Percentiles rank a stretch among this genome's conserved stretches.
These are phyloP conservation scores for Botrytis fragariae DNA, from an alignment of 2,329 filamentous ascomycete species.

Conservation along the genomic window DNA sequence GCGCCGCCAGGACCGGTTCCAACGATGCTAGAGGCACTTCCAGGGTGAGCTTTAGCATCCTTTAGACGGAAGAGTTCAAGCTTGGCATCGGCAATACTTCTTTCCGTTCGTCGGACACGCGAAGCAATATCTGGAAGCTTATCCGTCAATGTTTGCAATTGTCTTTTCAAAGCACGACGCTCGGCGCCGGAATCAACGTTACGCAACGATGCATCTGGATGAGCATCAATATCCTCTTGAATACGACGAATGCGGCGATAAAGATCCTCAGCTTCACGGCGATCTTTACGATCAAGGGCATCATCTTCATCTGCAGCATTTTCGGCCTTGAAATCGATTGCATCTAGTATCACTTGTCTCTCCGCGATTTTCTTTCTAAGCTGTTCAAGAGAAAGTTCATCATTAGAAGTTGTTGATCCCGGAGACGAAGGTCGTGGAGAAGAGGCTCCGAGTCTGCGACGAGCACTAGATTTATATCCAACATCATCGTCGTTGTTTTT, in stretches of 20 bases:
- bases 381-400: constrained; percentile 84
- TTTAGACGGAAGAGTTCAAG: constrained; percentile 90
- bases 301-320: constrained; percentile 88
- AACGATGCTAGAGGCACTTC: constrained; percentile 75
- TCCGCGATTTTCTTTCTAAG: constrained; percentile 89
- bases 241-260: constrained; percentile 88
- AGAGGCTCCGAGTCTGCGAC: constrained; percentile 69
- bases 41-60: constrained; percentile 88
- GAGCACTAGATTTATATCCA: constrained; percentile 90
- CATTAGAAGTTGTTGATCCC: constrained; percentile 65
- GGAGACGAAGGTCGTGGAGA: constrained; percentile 81
- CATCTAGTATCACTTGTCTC: constrained; percentile 90
- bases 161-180: constrained; percentile 78
- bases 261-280: constrained; percentile 88
- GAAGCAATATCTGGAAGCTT: constrained; percentile 90
- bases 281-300: constrained; percentile 82
- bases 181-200: constrained; percentile 84
- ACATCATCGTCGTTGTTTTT: constrained; percentile 94
- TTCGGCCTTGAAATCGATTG: constrained; percentile 95
- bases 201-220: constrained; percentile 72
- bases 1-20: constrained; percentile 89
- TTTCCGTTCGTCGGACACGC: constrained; percentile 84
- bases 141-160: constrained; percentile 85
- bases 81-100: constrained; percentile 86
- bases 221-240: constrained; percentile 90